Base-by-base conservation (phyloP, 2,329 filamentous ascomycete species). In the Pseudocercospora ulei region DNA sequence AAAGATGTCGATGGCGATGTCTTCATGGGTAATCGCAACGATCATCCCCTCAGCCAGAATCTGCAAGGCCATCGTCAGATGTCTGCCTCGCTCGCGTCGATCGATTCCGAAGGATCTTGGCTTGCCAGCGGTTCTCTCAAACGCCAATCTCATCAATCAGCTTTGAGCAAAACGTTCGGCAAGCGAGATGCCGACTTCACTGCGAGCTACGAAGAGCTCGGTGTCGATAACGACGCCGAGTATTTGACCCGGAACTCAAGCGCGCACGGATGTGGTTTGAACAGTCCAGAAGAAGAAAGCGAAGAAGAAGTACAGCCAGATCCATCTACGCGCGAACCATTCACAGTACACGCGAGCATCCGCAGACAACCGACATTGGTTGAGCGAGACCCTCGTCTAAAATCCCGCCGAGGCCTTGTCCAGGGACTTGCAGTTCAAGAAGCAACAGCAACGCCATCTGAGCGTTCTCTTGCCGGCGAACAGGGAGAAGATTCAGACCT, bases 51-150 rank as follows among this genome's bases (percentile, higher is more conserved):
- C 29, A 20, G 52, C 29, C 47, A 48, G 7, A 41, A 27, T 16
- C 29, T 37, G 11, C 49, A 48, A 19, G 43, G 45, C n/a, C 47
- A 49, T 20, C 47, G 41, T 3, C 34, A 53, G 20, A 62, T 86
- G 56, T 84, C 86, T 18, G 80, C 87, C 60, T 96, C 88, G 0
- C 70, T 96, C 11, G 90, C 86, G 1, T 95, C 87, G 0, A 84
- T 96, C 43, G 90, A 95, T 56, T 95, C 87, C 0, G 90, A 98
- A 65, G 90, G 75, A 3, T 95, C 87, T 0, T 98, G 90, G 90
- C 76, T 98, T 28, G 56, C 56, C 1, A 90, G 86, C 3, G 86
- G 88, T 9, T 68, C 71, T 46, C 60, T 69, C 50, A 64, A 71
- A 58, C 63, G 64, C 28, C 61, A 58, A 40, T 71, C 66, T 47